These are phyloP conservation scores for Aulographum hederae DNA, from an alignment of 2,329 filamentous ascomycete genomes.

Conservation along the genomic window DNA sequence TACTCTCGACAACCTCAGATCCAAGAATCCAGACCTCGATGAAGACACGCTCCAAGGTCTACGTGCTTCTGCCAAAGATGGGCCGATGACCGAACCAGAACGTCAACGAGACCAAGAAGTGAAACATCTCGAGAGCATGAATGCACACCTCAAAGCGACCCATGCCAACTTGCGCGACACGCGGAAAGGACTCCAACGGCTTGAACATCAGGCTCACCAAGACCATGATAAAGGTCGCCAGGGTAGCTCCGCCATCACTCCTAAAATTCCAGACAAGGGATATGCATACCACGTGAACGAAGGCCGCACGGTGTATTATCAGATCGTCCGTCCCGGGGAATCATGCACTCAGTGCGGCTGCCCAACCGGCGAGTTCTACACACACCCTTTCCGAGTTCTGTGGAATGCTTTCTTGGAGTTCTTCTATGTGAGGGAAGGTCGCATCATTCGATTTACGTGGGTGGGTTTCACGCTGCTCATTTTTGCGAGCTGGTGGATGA, in stretches of 20 bases:
- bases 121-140: conserved; percentile 22
- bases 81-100: conserved; percentile 20
- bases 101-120: conserved; percentile 23
- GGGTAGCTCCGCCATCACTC: neutral
- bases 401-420: neutral
- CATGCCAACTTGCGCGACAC: conserved; percentile 24
- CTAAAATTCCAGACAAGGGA: neutral
- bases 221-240: neutral
- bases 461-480: conserved; percentile 21
- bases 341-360: neutral
- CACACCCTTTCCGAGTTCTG: conserved; percentile 3
- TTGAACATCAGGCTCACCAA: conserved; percentile 17
- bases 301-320: neutral
- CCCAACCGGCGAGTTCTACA: conserved; percentile 9
- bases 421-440: neutral
- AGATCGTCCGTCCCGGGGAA: neutral
- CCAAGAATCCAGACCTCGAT: conserved; percentile 8
- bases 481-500: conserved; percentile 28
- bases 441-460: conserved; percentile 18
- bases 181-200: conserved; percentile 21
- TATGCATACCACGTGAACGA: neutral
- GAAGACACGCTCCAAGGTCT: conserved; percentile 16
- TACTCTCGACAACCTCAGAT: conserved; percentile 8
- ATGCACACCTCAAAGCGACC: conserved; percentile 19
- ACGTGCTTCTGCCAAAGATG: conserved; percentile 9